A percentile compares a stretch with the other conserved stretches of the same genome.
Conservation (phyloP, 352 stramenopile species). For the Phytophthora pistaciae region DNA sequence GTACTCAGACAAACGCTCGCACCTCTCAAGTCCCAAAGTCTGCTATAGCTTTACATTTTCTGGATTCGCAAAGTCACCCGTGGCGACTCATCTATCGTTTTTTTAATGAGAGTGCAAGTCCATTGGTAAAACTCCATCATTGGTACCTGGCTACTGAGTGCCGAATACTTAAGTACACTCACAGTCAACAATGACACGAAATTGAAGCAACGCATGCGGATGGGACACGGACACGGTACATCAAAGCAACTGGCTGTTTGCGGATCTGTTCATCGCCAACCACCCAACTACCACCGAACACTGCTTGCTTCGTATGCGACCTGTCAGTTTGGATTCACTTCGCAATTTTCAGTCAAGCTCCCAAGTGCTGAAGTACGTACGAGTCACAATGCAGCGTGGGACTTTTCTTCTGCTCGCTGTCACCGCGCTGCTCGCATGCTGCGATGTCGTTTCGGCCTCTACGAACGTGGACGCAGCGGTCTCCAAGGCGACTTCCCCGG, state of each 20-base stretch:
- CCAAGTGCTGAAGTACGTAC: not conserved
- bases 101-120: not conserved
- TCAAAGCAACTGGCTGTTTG: not conserved
- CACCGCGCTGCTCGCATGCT: not conserved
- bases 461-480: not conserved
- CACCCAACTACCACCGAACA: not conserved
- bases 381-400: not conserved
- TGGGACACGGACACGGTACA: not conserved
- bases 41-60: not conserved
- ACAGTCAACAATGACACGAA: not conserved
- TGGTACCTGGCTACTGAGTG: not conserved
- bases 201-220: not conserved
- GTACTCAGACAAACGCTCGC: not conserved
- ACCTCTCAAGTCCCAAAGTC: not conserved
- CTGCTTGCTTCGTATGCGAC: no score
- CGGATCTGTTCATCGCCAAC: not conserved
- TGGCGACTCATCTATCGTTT: not conserved
- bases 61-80: not conserved
- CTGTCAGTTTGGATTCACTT: not conserved
- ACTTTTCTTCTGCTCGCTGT: not conserved
- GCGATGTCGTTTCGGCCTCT: not conserved
- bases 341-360: not conserved
- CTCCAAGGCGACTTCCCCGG: not conserved
- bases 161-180: not conserved
- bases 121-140: not conserved